Evolutionary conservation across 352 stramenopile genomes (phyloP).

Genomic region (Pythium dissimile): DNA sequence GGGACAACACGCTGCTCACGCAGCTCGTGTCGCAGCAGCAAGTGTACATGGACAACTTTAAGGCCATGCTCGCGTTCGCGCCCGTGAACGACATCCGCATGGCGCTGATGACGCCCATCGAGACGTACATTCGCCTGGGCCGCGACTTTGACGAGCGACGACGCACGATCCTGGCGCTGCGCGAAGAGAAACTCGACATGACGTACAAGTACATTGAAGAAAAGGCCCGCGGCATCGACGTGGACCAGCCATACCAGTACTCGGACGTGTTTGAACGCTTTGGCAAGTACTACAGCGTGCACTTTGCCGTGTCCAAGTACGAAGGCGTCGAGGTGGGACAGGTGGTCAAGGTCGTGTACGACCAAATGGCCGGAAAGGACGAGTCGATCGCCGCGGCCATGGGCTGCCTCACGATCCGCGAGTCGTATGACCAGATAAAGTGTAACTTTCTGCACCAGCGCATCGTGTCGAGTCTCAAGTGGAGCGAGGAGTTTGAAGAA

Average conservation of each 20-base stretch:
- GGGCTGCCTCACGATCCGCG: constrained; percentile 57
- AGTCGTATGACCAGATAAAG: constrained; percentile 74
- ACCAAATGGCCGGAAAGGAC: constrained; percentile 66
- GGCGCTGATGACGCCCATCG: constrained; percentile 77
- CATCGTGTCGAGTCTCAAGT: constrained; percentile 73
- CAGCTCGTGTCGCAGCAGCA: constrained; percentile 64
- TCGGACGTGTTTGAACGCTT: constrained; percentile 82
- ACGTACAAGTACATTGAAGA: constrained; percentile 80
- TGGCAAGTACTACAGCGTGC: constrained; percentile 75
- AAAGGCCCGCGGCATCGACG: constrained; percentile 51
- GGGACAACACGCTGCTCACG: constrained; percentile 49
- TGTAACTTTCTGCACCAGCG: constrained; percentile 82
- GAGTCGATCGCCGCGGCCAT: constrained; percentile 51
- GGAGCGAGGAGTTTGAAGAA: constrained; percentile 36
- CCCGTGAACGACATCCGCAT: constrained; percentile 67
- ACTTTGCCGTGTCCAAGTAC: constrained; percentile 74
- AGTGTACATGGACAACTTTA: constrained; percentile 73
- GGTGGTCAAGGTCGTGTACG: constrained; percentile 64
- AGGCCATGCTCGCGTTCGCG: constrained; percentile 74
- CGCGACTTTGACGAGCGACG: constrained; percentile 61
- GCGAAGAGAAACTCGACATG: constrained; percentile 77
- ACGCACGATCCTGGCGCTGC: constrained; percentile 50
- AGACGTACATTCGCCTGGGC: constrained; percentile 67
- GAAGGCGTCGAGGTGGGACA: constrained; percentile 60
- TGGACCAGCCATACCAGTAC: constrained; percentile 63